Evolutionary conservation across 768 basidiomycete genomes (phyloP), one percentile per base, ranked within the genome.

Genomic region (Paxillus ammoniavirescens): DNA sequence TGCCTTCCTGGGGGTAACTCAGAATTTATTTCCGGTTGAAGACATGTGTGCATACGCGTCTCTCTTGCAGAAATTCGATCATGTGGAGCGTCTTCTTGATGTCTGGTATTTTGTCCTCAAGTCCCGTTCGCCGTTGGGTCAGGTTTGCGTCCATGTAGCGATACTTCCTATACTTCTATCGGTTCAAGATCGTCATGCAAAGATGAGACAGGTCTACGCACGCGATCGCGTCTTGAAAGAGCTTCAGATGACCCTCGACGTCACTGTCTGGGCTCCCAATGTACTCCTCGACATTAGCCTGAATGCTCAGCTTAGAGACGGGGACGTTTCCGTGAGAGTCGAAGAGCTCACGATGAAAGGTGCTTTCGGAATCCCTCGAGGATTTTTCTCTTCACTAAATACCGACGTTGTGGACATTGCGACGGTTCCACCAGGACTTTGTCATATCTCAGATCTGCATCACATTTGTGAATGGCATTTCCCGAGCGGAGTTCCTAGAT

Each of bases 21-120:
- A 30, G 42, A 12, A 51, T 14, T 6, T 15, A 0, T 31, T 14
- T 26, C 35, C 2, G 42, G 31, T 14, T 2, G 3, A 12, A 35
- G 4, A 50, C 15, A 33, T 3, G 10, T 26, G 47, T 48, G 71
- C 84, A 62, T 63, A 91, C 90, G 60, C 87, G 77, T 63, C 84
- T 74, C 55, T 86, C 83, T 58, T 85, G 82, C 23, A 97, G 68
- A 66, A 81, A 91, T 64, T 89, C 83, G 18, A 98, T 92, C 83
- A 98, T 96, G 57, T 79, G 79, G 41, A 99, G 73, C 2, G 95
- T 98, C 75, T 94, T 93, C 63, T 82, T 82, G 64, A 98, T 93
- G 69, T 99, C 97, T 0, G 96, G 95, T 36, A 98, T 94, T 78
- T 99, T 98, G 56, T 92, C 90, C 61, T 94, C 89, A 5, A 98